Conservation (phyloP, 129 eudicot genomes). For the Flaveria ramosissima region DNA sequence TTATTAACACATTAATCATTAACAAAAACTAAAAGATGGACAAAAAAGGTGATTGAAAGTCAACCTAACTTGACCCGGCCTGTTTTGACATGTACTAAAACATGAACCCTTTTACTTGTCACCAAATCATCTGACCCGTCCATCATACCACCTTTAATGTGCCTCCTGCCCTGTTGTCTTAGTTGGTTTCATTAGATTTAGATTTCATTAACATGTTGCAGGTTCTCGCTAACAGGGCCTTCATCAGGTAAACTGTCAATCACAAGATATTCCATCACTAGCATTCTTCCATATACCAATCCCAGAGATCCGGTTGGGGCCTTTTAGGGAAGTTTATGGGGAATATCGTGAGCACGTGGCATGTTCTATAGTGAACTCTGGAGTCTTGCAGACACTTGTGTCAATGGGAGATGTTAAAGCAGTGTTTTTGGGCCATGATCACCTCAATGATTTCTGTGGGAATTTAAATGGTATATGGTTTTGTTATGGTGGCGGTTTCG, state of each 20-base stretch:
- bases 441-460: slow-evolving; percentile 89
- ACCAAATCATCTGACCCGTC: neutral
- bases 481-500: slow-evolving; percentile 96
- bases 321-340: slow-evolving; percentile 54
- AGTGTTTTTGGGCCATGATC: slow-evolving; percentile 92
- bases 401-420: slow-evolving; percentile 89
- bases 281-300: slow-evolving; percentile 95
- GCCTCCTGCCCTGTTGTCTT: neutral
- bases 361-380: slow-evolving; percentile 73
- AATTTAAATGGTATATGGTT: slow-evolving; percentile 79
- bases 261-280: slow-evolving; percentile 51
- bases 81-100: slow-evolving; percentile 3
- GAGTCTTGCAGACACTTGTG: slow-evolving; percentile 65
- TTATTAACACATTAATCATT: neutral
- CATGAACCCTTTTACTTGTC: neutral
- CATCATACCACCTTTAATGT: neutral
- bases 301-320: slow-evolving; percentile 73
- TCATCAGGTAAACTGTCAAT: slow-evolving; percentile 29
- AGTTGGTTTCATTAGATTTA: slow-evolving; percentile 37
- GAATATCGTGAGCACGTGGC: slow-evolving; percentile 65
- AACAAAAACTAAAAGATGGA: neutral
- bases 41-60: neutral
- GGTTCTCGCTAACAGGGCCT: slow-evolving; percentile 77
- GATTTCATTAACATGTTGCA: slow-evolving; percentile 73
- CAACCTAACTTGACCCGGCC: neutral